These are phyloP conservation scores for Fusarium brevicatenulatum DNA, from an alignment of 2,329 filamentous ascomycete species.

Conservation along the genomic window DNA sequence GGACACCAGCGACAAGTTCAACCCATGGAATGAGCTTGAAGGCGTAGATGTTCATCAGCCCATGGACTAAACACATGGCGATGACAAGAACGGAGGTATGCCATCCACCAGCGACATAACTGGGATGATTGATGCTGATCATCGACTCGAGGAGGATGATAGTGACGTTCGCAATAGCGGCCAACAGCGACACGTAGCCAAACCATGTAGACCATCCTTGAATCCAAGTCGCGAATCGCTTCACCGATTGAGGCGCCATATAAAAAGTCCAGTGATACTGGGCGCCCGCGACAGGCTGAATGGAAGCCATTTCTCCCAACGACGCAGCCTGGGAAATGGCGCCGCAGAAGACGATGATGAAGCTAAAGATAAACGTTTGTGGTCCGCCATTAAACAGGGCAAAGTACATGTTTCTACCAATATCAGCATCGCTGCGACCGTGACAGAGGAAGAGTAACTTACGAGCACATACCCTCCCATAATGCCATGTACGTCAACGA, in stretches of 20 bases:
- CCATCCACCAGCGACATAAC: conserved; percentile 39
- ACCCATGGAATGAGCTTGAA: conserved; percentile 41
- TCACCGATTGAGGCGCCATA: conserved; percentile 30
- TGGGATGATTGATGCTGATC: conserved; percentile 39
- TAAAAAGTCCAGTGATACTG: conserved; percentile 43
- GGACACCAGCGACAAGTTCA: conserved; percentile 38
- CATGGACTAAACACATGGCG: conserved; percentile 40
- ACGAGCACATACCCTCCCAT: conserved; percentile 44
- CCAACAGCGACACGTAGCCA: conserved; percentile 38
- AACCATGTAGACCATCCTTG: conserved; percentile 44
- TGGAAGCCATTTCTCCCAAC: conserved; percentile 41
- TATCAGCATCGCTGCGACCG: not conserved
- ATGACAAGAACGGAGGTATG: conserved; percentile 41
- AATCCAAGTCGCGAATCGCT: conserved; percentile 40
- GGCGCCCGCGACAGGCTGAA: conserved; percentile 37
- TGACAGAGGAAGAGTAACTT: not conserved
- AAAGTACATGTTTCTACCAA: conserved; percentile 40
- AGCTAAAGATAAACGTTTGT: conserved; percentile 41
- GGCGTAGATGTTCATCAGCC: conserved; percentile 36
- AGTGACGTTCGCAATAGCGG: conserved; percentile 41
- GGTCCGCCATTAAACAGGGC: conserved; percentile 40
- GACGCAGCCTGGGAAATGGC: conserved; percentile 40
- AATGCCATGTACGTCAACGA: conserved; percentile 41
- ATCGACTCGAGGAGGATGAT: conserved; percentile 43
- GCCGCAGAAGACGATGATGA: conserved; percentile 41